Evolutionary conservation across 495 filamentous ascomycete species (phyloP).

Genomic region (Pyrenopolyporus hunteri): DNA sequence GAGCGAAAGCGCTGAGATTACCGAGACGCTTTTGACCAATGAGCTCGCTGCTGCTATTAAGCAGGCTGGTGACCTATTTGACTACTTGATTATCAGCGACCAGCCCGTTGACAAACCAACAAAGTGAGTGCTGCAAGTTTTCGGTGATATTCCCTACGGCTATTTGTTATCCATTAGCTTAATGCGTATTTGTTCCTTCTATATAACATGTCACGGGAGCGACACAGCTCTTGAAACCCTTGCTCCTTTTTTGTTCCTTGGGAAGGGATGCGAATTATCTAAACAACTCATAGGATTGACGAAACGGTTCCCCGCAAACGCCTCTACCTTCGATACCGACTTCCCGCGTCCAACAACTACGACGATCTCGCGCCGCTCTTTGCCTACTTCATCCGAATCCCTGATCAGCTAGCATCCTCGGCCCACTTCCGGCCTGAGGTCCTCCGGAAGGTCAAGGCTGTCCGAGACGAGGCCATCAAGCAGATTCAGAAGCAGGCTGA

Average conservation of each 20-base stretch:
- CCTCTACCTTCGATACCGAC: slow-evolving; percentile 72
- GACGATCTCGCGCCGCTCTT: slow-evolving; percentile 74
- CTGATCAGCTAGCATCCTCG: slow-evolving; percentile 75
- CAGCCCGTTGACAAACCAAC: slow-evolving; percentile 88
- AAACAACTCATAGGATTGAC: slow-evolving; percentile 66
- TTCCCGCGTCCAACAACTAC: slow-evolving; percentile 72
- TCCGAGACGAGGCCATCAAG: slow-evolving; percentile 81
- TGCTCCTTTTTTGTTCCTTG: background rate
- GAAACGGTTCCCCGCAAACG: slow-evolving; percentile 88
- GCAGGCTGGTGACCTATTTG: slow-evolving; percentile 78
- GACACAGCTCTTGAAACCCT: no score
- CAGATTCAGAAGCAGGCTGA: slow-evolving; percentile 82
- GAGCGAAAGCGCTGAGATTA: slow-evolving; percentile 95
- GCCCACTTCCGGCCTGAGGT: slow-evolving; percentile 92
- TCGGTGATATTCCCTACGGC: no score
- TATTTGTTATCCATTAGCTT: background rate
- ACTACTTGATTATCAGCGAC: slow-evolving; percentile 88
- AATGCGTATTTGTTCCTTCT: no score
- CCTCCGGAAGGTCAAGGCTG: slow-evolving; percentile 76
- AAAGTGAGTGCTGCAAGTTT: slow-evolving; percentile 67
- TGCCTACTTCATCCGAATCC: slow-evolving; percentile 79
- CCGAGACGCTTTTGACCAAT: slow-evolving; percentile 81
- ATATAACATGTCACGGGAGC: no score
- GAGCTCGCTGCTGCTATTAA: slow-evolving; percentile 83
- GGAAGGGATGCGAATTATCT: no score